phyloP scores from a whole-genome alignment of 2,329 filamentous ascomycete genomes.

The Dothiorella sarmentorum region DNA sequence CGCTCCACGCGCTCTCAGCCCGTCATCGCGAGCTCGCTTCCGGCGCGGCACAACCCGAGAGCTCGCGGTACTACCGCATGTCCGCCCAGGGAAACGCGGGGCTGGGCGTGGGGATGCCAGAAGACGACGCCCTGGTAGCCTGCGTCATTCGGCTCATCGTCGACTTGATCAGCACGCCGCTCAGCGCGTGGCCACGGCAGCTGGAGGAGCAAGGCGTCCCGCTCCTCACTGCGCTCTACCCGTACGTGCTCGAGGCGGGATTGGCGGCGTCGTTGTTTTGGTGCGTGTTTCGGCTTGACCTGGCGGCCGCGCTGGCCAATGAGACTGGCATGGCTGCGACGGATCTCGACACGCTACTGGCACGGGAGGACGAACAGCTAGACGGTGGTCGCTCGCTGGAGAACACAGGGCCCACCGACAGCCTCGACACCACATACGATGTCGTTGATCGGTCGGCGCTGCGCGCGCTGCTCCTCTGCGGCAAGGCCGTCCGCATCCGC shows the following conservation, averaged over 20 bases:
- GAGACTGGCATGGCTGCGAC: neutral
- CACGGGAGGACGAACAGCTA: neutral
- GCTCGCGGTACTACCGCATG: constrained; percentile 7
- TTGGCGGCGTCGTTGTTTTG: neutral
- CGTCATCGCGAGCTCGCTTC: neutral
- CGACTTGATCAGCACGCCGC: neutral
- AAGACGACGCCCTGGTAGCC: constrained; percentile 19
- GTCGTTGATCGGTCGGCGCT: constrained; percentile 6
- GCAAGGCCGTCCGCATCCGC: neutral
- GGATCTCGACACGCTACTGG: neutral
- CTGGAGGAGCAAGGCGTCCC: neutral
- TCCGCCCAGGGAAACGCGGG: constrained; percentile 49
- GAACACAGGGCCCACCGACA: neutral
- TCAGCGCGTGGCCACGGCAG: neutral
- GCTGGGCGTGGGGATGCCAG: constrained; percentile 48
- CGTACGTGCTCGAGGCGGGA: neutral
- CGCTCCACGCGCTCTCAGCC: constrained; percentile 52
- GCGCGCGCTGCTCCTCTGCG: neutral
- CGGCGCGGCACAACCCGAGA: neutral
- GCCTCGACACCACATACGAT: neutral
- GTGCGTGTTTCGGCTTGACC: neutral
- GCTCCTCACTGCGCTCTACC: neutral
- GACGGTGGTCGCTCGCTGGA: neutral
- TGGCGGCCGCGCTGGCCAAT: neutral
- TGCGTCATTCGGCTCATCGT: neutral